A percentile compares a stretch with the other conserved stretches of the same genome.
These are phyloP conservation scores for Aspergillus intermedius DNA, from an alignment of 2,329 filamentous ascomycete species.

Conservation along the genomic window DNA sequence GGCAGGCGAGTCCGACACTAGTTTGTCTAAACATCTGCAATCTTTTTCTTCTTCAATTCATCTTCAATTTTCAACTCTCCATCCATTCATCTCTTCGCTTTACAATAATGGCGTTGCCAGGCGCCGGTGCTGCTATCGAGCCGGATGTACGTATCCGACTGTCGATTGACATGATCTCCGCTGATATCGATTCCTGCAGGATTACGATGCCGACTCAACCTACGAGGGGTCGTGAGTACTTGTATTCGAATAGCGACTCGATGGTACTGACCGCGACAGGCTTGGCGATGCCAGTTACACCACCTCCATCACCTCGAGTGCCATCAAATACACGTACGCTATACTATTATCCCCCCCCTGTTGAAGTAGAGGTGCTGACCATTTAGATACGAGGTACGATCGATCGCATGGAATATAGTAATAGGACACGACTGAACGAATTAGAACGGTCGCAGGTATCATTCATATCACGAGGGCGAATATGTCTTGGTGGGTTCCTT, in stretches of 20 bases:
- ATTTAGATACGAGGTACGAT: constrained; percentile 25
- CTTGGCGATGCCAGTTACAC: constrained; percentile 24
- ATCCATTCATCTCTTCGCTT: not conserved
- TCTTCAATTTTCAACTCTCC: not conserved
- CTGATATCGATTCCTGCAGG: constrained; percentile 8
- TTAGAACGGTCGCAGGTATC: constrained; percentile 27
- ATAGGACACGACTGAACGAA: not conserved
- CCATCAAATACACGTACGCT: constrained; percentile 23
- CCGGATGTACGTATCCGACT: constrained; percentile 15
- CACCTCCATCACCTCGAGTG: constrained; percentile 25
- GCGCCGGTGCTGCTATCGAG: constrained; percentile 12
- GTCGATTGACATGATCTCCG: not conserved
- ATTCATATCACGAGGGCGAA: constrained; percentile 26
- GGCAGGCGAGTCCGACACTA: not conserved
- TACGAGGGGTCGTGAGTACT: constrained; percentile 22
- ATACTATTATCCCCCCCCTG: not conserved
- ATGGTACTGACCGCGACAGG: constrained; percentile 2
- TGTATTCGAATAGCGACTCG: not conserved
- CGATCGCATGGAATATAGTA: not conserved
- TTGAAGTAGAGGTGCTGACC: not conserved
- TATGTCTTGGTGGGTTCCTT: constrained; percentile 19
- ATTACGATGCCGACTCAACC: constrained; percentile 21
- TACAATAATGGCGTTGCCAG: not conserved
- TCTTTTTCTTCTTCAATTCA: not conserved
- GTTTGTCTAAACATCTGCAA: not conserved